These are phyloP conservation scores for Stentor coeruleus DNA, from an alignment of 73 alveolate species.

Conservation along the genomic window DNA sequence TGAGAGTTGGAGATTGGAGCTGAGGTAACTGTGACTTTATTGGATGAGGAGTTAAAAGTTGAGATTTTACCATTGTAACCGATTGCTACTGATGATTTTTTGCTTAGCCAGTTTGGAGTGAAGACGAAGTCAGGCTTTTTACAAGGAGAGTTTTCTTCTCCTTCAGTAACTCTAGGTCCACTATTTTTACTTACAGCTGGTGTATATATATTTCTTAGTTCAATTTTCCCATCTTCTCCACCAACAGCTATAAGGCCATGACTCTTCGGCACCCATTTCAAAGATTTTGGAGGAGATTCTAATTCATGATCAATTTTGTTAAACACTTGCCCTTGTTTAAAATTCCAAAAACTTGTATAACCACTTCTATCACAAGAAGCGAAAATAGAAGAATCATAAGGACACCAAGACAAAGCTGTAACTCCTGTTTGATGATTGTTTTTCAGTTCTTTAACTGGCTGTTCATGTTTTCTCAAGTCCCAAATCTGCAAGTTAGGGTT, in stretches of 20 bases:
- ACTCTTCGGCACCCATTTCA: slow-evolving; percentile 25
- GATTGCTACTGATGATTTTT: slow-evolving; percentile 66
- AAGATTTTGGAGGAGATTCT: not conserved
- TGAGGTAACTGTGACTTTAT: not conserved
- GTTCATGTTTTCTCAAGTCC: slow-evolving; percentile 83
- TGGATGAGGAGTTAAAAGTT: slow-evolving; percentile 46
- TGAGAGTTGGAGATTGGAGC: not conserved
- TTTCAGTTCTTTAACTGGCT: slow-evolving; percentile 66
- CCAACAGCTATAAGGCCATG: slow-evolving; percentile 22
- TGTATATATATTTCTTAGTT: not conserved
- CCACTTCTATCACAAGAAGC: slow-evolving; percentile 65
- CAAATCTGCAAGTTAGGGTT: slow-evolving; percentile 69
- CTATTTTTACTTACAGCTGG: not conserved
- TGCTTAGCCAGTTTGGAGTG: slow-evolving; percentile 74
- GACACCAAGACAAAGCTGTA: slow-evolving; percentile 72
- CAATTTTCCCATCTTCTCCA: slow-evolving; percentile 10
- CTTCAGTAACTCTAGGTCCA: not conserved
- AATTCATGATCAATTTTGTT: slow-evolving; percentile 30
- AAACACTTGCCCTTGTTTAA: slow-evolving; percentile 58
- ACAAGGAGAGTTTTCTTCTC: not conserved
- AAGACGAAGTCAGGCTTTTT: slow-evolving; percentile 30
- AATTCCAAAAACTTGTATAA: slow-evolving; percentile 55
- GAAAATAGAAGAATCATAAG: slow-evolving; percentile 62
- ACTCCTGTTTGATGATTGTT: slow-evolving; percentile 60
- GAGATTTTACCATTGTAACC: slow-evolving; percentile 66